A percentile compares a stretch with the other conserved stretches of the same genome.
phyloP scores from a whole-genome alignment of 441 rosid genomes.

The Geranium incanum region DNA sequence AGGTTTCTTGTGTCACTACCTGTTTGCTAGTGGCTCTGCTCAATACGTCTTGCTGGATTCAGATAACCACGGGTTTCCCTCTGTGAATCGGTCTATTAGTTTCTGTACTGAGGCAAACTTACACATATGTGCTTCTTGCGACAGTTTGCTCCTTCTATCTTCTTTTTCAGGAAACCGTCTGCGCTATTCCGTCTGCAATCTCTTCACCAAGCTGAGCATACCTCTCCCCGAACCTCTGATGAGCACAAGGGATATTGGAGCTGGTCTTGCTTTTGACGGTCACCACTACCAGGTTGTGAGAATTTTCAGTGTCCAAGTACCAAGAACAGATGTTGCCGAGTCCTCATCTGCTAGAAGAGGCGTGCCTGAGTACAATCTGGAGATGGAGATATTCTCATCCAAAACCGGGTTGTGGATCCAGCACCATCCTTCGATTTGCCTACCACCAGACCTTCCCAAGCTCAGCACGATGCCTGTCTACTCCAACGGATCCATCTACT shows the following conservation, averaged over 20 bases:
- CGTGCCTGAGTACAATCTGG: conserved; percentile 4
- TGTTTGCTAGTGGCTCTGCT: conserved; percentile 26
- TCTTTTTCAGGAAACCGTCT: conserved; percentile 7
- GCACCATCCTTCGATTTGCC: conserved; percentile 6
- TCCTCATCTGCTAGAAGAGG: conserved; percentile 7
- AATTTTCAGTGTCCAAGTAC: conserved; percentile 18
- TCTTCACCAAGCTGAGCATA: conserved; percentile 15
- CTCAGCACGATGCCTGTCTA: conserved; percentile 20
- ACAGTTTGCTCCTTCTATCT: conserved; percentile 23
- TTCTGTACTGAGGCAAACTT: conserved; percentile 19
- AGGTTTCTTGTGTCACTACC: conserved; percentile 26
- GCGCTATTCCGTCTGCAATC: conserved; percentile 13
- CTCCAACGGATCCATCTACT: conserved; percentile 20
- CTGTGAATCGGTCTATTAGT: conserved; percentile 9
- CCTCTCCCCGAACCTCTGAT: conserved; percentile 26
- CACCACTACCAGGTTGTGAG: conserved; percentile 23
- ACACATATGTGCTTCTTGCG: conserved; percentile 24
- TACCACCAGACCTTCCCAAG: conserved; percentile 22
- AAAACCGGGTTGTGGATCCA: conserved; percentile 19
- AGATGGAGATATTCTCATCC: conserved; percentile 26
- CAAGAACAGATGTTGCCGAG: conserved; percentile 1
- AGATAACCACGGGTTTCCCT: conserved; percentile 6
- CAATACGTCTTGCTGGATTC: conserved; percentile 19
- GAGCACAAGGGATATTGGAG: conserved; percentile 21
- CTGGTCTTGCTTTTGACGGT: conserved; percentile 24